Evolutionary conservation across 1,284 basidiomycete genomes (phyloP).

Genomic region (Veloporphyrellus conicus): DNA sequence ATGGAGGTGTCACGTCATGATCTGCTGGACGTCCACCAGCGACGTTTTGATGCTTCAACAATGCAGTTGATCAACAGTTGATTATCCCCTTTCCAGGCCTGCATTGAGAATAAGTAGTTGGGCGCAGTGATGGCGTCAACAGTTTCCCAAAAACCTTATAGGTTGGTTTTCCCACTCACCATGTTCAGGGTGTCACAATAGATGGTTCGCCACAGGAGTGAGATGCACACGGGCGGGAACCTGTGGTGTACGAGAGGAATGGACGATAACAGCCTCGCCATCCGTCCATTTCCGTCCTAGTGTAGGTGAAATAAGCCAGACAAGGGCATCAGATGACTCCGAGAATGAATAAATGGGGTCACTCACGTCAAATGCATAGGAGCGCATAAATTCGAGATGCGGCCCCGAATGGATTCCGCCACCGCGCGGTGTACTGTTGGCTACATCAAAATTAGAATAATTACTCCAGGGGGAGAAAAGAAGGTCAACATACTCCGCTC

Average conservation of each 20-base stretch:
- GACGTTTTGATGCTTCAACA: slow-evolving; percentile 27
- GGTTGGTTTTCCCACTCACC: slow-evolving; percentile 18
- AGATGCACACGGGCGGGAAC: slow-evolving; percentile 40
- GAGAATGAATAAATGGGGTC: not conserved
- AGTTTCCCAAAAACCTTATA: not conserved
- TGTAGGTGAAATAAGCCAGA: not conserved
- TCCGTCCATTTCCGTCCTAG: slow-evolving; percentile 43
- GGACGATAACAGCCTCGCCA: slow-evolving; percentile 39
- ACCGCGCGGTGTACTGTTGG: slow-evolving; percentile 36
- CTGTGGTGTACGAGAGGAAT: slow-evolving; percentile 39
- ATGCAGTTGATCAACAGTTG: slow-evolving; percentile 32
- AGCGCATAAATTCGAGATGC: slow-evolving; percentile 44
- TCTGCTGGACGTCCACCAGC: slow-evolving; percentile 28
- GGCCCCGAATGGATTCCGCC: slow-evolving; percentile 42
- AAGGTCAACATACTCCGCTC: slow-evolving; percentile 32
- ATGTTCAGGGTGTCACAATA: slow-evolving; percentile 38
- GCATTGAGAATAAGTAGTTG: not conserved
- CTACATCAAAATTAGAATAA: not conserved
- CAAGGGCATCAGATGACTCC: not conserved
- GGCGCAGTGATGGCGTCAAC: not conserved
- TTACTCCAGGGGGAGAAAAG: too few species aligned
- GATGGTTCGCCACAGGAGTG: slow-evolving; percentile 24
- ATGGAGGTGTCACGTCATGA: slow-evolving; percentile 23
- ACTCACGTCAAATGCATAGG: slow-evolving; percentile 44
- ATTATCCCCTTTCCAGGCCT: slow-evolving; percentile 35